Evolutionary conservation across 1,284 basidiomycete genomes (phyloP).

Genomic region (Sphaerobolus stellatus): DNA sequence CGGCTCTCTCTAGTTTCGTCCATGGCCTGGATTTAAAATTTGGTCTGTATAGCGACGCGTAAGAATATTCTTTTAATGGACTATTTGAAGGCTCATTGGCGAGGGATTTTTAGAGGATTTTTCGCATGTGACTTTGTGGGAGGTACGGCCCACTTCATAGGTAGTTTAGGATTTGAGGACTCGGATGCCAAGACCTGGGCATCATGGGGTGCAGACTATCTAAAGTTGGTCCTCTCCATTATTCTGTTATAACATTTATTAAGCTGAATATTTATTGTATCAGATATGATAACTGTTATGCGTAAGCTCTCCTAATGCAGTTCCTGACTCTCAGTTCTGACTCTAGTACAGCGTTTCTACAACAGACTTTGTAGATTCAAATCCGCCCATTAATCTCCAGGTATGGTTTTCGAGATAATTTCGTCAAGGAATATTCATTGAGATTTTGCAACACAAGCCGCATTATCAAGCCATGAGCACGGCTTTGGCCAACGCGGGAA

Average conservation of each 20-base stretch:
- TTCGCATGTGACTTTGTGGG: conserved; percentile 46
- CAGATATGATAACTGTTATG: conserved; percentile 49
- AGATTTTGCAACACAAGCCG: conserved; percentile 25
- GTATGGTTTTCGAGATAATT: conserved; percentile 26
- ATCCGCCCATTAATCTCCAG: conserved; percentile 35
- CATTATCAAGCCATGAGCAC: conserved; percentile 52
- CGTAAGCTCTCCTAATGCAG: conserved; percentile 14
- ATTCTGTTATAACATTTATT: conserved; percentile 6
- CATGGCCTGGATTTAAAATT: conserved; percentile 41
- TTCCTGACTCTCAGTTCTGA: too few relatives aligned
- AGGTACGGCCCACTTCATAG: conserved; percentile 43
- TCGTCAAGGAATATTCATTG: neutral
- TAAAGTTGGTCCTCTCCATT: conserved; percentile 33
- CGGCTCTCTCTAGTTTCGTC: conserved; percentile 37
- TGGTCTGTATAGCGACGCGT: conserved; percentile 46
- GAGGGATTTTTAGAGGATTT: conserved; percentile 33
- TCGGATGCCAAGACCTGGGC: conserved; percentile 45
- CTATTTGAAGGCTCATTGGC: neutral
- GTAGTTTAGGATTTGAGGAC: conserved; percentile 43
- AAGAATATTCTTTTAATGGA: conserved; percentile 14
- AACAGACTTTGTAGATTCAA: conserved; percentile 46
- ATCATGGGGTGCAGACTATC: conserved; percentile 49
- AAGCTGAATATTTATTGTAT: conserved; percentile 5
- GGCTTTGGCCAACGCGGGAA: conserved; percentile 46
- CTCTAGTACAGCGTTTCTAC: conserved; percentile 27